These are phyloP conservation scores for Pholiota microspora DNA, from an alignment of 768 basidiomycete genomes.

Conservation along the genomic window DNA sequence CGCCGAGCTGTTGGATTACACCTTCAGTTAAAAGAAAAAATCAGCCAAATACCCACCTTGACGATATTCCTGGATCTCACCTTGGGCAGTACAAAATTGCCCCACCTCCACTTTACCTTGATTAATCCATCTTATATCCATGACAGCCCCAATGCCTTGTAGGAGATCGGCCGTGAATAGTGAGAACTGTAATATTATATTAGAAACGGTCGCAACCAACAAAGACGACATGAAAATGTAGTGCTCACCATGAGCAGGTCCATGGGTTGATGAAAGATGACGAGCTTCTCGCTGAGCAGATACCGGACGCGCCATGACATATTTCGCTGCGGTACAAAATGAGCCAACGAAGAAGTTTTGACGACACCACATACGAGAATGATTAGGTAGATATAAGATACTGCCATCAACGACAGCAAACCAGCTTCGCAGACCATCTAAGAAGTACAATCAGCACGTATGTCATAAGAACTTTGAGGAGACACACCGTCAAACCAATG, in stretches of 20 bases:
- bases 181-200: slow-evolving; percentile 19
- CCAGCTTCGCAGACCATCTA: slow-evolving; percentile 34
- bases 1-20: slow-evolving; percentile 39
- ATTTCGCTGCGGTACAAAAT: slow-evolving; percentile 21
- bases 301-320: slow-evolving; percentile 23
- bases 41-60: background rate
- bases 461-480: background rate
- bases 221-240: background rate
- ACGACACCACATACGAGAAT: slow-evolving; percentile 23
- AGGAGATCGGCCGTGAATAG: slow-evolving; percentile 32
- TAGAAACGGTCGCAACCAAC: too few relatives aligned
- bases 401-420: slow-evolving; percentile 33
- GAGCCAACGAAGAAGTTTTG: background rate
- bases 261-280: slow-evolving; percentile 31
- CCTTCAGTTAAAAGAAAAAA: slow-evolving; percentile 20
- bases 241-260: slow-evolving; percentile 38
- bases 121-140: slow-evolving; percentile 36
- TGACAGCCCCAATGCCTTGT: slow-evolving; percentile 35
- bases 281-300: slow-evolving; percentile 16
- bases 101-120: slow-evolving; percentile 31
- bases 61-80: slow-evolving; percentile 14
- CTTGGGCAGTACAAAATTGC: slow-evolving; percentile 35
- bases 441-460: background rate
- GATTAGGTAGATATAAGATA: slow-evolving; percentile 22
- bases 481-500: slow-evolving; percentile 34